phyloP scores from a whole-genome alignment of 352 stramenopile species.

The Nothophytophthora sp. region DNA sequence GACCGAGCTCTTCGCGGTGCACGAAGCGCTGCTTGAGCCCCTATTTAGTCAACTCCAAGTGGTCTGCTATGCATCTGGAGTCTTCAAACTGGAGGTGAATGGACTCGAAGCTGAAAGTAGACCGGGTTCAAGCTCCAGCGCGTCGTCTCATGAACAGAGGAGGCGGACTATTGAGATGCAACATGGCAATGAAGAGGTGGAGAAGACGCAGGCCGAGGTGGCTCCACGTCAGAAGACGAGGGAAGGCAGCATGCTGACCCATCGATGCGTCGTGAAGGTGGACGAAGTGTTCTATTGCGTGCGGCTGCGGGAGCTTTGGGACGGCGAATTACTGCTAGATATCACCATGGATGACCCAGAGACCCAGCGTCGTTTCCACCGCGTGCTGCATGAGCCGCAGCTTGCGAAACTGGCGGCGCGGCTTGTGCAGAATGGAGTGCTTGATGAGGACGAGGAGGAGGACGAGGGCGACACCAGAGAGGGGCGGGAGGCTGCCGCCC shows the following conservation, averaged over 20 bases:
- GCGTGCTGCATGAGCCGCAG: slow-evolving; percentile 31
- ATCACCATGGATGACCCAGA: slow-evolving; percentile 63
- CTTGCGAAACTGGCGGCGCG: slow-evolving; percentile 33
- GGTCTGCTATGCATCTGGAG: background rate
- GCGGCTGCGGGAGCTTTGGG: slow-evolving; percentile 61
- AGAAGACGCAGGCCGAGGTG: background rate
- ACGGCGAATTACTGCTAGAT: slow-evolving; percentile 59
- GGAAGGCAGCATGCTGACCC: slow-evolving; percentile 37
- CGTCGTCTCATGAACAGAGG: slow-evolving; percentile 1
- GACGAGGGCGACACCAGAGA: slow-evolving; percentile 1
- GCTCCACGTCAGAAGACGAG: background rate
- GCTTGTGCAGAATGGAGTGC: slow-evolving; percentile 18
- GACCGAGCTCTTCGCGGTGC: slow-evolving; percentile 44
- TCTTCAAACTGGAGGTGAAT: slow-evolving; percentile 15
- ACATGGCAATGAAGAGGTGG: background rate
- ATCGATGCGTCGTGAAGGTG: slow-evolving; percentile 55
- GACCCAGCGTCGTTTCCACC: slow-evolving; percentile 30
- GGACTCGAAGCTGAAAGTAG: slow-evolving; percentile 2
- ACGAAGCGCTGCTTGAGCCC: slow-evolving; percentile 51
- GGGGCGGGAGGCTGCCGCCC: slow-evolving; percentile 9
- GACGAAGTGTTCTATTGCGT: slow-evolving; percentile 55
- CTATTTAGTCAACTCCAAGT: slow-evolving; percentile 36
- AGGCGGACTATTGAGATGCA: slow-evolving; percentile 9
- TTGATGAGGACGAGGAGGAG: slow-evolving; percentile 10
- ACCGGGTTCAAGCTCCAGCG: slow-evolving; percentile 1